Evolutionary conservation across 2,329 filamentous ascomycete genomes (phyloP).

Genomic region (Alternaria infectoria): DNA sequence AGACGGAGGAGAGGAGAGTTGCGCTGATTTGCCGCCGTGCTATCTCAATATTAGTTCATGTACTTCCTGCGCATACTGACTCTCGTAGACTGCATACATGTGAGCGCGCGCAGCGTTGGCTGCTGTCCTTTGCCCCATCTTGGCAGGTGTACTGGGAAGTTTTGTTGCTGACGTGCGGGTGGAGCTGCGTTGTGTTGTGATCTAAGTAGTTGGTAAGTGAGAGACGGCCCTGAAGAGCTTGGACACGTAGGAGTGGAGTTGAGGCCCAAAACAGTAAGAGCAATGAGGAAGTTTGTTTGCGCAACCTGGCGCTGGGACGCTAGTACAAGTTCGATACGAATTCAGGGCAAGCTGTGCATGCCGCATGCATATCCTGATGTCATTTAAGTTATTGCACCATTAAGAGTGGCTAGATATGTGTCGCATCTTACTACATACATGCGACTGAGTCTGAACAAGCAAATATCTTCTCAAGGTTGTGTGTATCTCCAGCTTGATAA

Average conservation of each 20-base stretch:
- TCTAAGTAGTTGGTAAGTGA: neutral
- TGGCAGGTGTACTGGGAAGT: too few species aligned
- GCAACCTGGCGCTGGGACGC: neutral
- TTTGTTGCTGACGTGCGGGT: too few species aligned
- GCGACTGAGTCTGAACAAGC: neutral
- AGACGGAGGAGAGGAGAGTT: neutral
- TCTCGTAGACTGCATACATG: too few species aligned
- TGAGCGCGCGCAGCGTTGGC: too few species aligned
- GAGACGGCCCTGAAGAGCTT: neutral
- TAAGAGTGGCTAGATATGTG: neutral
- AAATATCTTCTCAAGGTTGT: neutral
- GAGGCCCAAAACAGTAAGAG: neutral
- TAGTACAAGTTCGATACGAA: neutral
- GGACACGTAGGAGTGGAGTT: neutral
- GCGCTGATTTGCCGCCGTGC: neutral
- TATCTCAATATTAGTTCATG: too few species aligned
- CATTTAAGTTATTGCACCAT: neutral
- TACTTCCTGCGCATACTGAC: too few species aligned
- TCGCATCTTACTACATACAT: neutral
- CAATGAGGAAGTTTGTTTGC: neutral
- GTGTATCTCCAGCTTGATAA: neutral
- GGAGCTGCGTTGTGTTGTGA: neutral
- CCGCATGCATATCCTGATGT: neutral
- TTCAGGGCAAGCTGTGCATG: neutral
- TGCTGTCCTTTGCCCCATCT: too few species aligned